These are phyloP conservation scores for Colletotrichum plurivorum DNA, from an alignment of 2,329 filamentous ascomycete genomes.

Conservation along the genomic window DNA sequence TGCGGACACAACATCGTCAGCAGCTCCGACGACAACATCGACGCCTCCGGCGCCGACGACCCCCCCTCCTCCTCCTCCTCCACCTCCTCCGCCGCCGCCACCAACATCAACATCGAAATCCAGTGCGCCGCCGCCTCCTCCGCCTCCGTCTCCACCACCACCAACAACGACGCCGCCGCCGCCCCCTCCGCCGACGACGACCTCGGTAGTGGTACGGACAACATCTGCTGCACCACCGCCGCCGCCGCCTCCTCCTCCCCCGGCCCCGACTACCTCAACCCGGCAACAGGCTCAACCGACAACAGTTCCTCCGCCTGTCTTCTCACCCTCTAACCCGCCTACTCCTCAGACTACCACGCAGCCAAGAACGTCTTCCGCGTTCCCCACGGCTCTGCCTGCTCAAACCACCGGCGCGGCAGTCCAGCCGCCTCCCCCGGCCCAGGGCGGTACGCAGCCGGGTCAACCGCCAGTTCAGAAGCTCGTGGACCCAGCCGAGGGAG, in stretches of 20 bases:
- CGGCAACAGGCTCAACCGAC: conserved; percentile 1
- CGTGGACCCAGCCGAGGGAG: conserved; percentile 28
- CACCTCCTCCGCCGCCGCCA: conserved; percentile 9
- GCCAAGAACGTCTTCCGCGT: background rate
- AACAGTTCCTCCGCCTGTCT: conserved; percentile 2
- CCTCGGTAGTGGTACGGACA: background rate
- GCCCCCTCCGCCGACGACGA: background rate
- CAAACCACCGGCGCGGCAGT: conserved; percentile 16
- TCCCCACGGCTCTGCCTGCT: conserved; percentile 22
- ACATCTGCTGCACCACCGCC: conserved; percentile 2
- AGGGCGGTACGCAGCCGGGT: conserved; percentile 1
- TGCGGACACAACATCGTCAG: background rate
- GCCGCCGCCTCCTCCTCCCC: background rate
- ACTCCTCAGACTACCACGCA: background rate
- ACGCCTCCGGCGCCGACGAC: background rate
- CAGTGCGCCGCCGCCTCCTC: conserved; percentile 10
- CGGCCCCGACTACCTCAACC: background rate
- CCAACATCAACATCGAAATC: conserved; percentile 9
- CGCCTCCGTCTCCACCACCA: conserved; percentile 17
- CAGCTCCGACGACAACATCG: conserved; percentile 1
- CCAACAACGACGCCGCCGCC: background rate
- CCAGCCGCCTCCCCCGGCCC: conserved; percentile 13
- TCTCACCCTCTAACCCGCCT: conserved; percentile 7
- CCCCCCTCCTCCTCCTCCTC: conserved; percentile 8
- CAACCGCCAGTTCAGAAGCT: conserved; percentile 15